A percentile compares a stretch with the other conserved stretches of the same genome.
These are phyloP conservation scores for Thymus quinquecostatus DNA, from an alignment of 257 asterid species.

Conservation along the genomic window DNA sequence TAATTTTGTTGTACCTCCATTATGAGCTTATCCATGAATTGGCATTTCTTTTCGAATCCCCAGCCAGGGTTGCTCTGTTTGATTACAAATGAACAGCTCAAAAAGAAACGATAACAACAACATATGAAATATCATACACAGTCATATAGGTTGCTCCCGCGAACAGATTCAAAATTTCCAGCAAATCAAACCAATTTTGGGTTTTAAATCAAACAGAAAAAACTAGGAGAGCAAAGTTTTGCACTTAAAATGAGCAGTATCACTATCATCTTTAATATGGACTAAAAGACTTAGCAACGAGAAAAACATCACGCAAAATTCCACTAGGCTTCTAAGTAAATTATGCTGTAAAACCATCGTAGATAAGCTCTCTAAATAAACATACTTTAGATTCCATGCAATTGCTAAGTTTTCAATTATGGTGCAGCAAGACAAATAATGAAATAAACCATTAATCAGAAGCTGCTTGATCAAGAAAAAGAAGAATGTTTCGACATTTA, in stretches of 20 bases:
- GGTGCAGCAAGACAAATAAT: too few relatives aligned
- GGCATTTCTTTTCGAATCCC: conserved; percentile 91
- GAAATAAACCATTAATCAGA: too few relatives aligned
- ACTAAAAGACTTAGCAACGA: not conserved
- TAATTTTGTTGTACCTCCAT: conserved; percentile 66
- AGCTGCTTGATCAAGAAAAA: not conserved
- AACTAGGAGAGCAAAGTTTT: not conserved
- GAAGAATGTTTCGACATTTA: not conserved
- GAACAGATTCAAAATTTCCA: conserved; percentile 11
- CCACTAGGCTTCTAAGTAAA: not conserved
- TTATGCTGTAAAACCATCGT: not conserved
- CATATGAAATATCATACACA: not conserved
- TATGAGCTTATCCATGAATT: conserved; percentile 83
- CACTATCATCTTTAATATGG: not conserved
- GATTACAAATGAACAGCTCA: conserved; percentile 14
- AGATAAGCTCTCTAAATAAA: not conserved
- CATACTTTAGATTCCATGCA: not conserved
- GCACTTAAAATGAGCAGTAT: conserved; percentile 10
- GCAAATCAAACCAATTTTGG: conserved; percentile 2
- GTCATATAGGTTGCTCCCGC: not conserved
- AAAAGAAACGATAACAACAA: conserved; percentile 6
- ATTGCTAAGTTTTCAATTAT: not conserved
- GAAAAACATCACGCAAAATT: not conserved
- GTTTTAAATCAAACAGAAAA: not conserved
- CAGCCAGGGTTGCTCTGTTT: conserved; percentile 96